Evolutionary conservation across 2,329 filamentous ascomycete species (phyloP), one percentile per base, ranked within the genome.

Genomic region (Claviceps capensis): DNA sequence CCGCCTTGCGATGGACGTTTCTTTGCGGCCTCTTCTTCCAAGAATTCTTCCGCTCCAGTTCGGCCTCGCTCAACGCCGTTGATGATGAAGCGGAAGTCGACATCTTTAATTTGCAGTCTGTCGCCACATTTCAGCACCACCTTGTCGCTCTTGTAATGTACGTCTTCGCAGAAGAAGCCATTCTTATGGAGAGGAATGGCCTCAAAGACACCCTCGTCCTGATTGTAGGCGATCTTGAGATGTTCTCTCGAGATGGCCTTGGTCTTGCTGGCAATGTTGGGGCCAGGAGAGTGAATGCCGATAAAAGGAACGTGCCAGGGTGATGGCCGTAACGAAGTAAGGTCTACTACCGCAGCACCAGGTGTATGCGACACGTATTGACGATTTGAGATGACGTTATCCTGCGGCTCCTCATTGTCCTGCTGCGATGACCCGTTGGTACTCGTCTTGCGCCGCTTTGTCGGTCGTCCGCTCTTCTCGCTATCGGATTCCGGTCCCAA

Each of bases 241-340:
- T 91, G 86, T 58, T 84, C 72, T 55, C 85, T 74, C 3, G 86
- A 90, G 51, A 90, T 89, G 49, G 77, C 78, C 61, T 85, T 86
- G 49, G 85, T 86, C 56, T 77, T 79, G 54, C 66, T 72, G 2
- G 79, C 77, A 54, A 80, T 79, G 48, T 78, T 72, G 5, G 77
- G 77, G 2, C 77, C 77, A 0, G 80, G 81, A 3, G 85, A 86
- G 63, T 89, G 86, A 45, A 90, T 86, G 37, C 80, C 79, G 48
- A 89, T 75, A 53, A 86, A 76, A 3, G 83, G 81, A 52, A 81
- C 78, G 53, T 81, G 75, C 54, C 77, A 67, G 0, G 80, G 78
- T 23, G 80, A 79, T 1, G 82, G 81, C 5, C 79, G 74, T 46
- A 85, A 69, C 19, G 73, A 74, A 9, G 73, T 73, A 41, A 83